Percentiles rank a stretch among this genome's conserved stretches.
phyloP scores from a whole-genome alignment of 495 filamentous ascomycete species.

The Evernia prunastri region DNA sequence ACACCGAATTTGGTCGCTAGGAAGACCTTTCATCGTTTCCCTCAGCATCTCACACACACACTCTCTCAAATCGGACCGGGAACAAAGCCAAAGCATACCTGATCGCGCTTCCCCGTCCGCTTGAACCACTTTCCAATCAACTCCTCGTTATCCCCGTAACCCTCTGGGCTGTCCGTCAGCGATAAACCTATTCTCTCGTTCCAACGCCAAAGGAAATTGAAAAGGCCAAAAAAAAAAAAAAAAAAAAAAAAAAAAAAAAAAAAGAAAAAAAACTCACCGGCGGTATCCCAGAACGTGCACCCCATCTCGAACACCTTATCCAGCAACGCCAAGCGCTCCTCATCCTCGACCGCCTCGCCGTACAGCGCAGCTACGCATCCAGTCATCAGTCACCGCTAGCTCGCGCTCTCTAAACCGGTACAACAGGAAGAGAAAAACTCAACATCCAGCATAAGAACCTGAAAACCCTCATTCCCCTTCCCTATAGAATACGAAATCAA shows the following conservation, averaged over 20 bases:
- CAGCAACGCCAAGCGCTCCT: slow-evolving; percentile 35
- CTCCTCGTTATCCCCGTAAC: slow-evolving; percentile 35
- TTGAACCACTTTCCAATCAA: slow-evolving; percentile 40
- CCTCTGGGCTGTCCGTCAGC: slow-evolving; percentile 9
- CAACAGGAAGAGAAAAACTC: too few relatives aligned
- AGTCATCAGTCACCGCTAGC: neutral
- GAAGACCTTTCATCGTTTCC: slow-evolving; percentile 36
- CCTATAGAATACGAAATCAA: too few relatives aligned
- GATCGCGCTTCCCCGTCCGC: slow-evolving; percentile 41
- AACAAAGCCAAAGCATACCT: slow-evolving; percentile 37
- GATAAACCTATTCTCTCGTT: too few relatives aligned
- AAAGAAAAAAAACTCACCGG: too few relatives aligned
- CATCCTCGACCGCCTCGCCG: slow-evolving; percentile 32
- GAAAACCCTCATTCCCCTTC: too few relatives aligned
- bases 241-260: too few relatives aligned
- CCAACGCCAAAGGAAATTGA: too few relatives aligned
- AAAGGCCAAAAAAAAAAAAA: too few relatives aligned
- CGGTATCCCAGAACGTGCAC: slow-evolving; percentile 52
- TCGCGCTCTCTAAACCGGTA: neutral
- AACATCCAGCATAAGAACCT: too few relatives aligned
- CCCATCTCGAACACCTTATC: slow-evolving; percentile 45
- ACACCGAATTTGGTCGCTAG: slow-evolving; percentile 49
- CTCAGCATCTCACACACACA: neutral
- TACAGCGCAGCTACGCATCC: slow-evolving; percentile 32
- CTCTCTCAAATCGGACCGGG: neutral